These are phyloP conservation scores for Starmerella vaccinii DNA, from an alignment of 805 yeast genomes.

Conservation along the genomic window DNA sequence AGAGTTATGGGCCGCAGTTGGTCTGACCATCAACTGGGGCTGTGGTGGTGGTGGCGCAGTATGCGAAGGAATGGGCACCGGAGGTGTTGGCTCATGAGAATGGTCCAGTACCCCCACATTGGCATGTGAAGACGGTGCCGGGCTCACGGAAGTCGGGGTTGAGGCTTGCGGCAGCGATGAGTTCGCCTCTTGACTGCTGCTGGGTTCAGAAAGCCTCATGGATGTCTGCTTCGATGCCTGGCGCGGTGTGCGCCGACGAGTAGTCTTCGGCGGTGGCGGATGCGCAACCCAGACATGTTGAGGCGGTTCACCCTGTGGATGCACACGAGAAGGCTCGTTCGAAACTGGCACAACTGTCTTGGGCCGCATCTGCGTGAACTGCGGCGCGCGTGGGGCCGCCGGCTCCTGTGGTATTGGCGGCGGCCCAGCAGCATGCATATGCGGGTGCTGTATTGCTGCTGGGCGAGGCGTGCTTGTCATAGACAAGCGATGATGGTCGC, in stretches of 20 bases:
- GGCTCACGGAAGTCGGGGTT: not conserved
- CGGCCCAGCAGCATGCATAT: not conserved
- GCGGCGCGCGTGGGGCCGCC: not conserved
- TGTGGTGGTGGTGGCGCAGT: not conserved
- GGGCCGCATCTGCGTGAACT: slow-evolving; percentile 1
- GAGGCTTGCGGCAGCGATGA: not conserved
- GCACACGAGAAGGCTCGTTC: slow-evolving; percentile 6
- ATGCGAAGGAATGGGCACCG: not conserved
- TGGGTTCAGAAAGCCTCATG: not conserved
- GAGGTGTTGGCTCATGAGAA: not conserved
- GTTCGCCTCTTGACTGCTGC: not conserved
- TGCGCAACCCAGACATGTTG: slow-evolving; percentile 19
- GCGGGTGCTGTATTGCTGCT: not conserved
- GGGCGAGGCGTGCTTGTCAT: not conserved
- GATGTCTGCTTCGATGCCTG: not conserved
- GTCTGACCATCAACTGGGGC: not conserved
- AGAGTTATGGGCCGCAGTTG: not conserved
- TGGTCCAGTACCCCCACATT: not conserved
- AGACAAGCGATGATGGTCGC: not conserved
- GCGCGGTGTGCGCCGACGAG: slow-evolving; percentile 2
- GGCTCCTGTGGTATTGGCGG: slow-evolving; percentile 4
- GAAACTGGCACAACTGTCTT: slow-evolving; percentile 3
- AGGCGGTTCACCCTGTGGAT: slow-evolving; percentile 20
- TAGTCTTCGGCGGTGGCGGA: slow-evolving; percentile 12
- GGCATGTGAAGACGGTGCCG: not conserved